Base-by-base conservation (phyloP, 495 filamentous ascomycete genomes). In the Lindgomyces ingoldianus region DNA sequence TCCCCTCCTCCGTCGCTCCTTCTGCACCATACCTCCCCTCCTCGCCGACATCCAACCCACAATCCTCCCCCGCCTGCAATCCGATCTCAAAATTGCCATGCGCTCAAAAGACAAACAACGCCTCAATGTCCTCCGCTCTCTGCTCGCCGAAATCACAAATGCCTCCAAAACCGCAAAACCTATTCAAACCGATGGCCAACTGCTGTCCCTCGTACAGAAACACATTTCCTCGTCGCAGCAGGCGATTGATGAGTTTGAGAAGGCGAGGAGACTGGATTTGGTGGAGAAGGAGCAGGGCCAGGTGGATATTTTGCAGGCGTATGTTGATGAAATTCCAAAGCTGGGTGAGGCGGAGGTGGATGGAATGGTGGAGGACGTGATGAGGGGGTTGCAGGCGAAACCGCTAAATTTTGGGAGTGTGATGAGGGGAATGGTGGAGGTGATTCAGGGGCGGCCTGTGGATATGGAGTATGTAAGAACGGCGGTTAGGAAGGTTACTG, bases 71-170 rank as follows among this genome's bases (percentile, higher is more conserved):
- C 83, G 81, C 54, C 66, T 88, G 46, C 79, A 83, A 41, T 67
- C 74, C 48, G 85, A 87, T 70, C 74, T 88, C 24, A 87, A 87
- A 72, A 78, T 67, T 33, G 85, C 85, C 18, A 83, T 88, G 82
- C 76, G 81, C 70, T 80, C 80, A 0, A 87, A 87, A 72, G 83
- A 88, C 63, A 82, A 73, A 22, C 68, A 75, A 25, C 79, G 81
- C 16, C 70, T 78, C 24, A 81, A 83, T 65, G 85, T 88, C 26
- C 77, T 89, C 18, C 83, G 85, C 46, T 75, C 80, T 41, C 59
- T 88, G 54, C 80, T 88, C 44, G 81, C 86, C 49, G 84, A 87
- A 60, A 81, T 83, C 57, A 88, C 85, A 60, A 87, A 86, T 63
- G 77, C 82, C 10, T 79, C 81, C 46, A 89, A 88, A 74, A 82